Evolutionary conservation across 2,329 filamentous ascomycete species (phyloP).

Genomic region (Exserohilum rostratum): DNA sequence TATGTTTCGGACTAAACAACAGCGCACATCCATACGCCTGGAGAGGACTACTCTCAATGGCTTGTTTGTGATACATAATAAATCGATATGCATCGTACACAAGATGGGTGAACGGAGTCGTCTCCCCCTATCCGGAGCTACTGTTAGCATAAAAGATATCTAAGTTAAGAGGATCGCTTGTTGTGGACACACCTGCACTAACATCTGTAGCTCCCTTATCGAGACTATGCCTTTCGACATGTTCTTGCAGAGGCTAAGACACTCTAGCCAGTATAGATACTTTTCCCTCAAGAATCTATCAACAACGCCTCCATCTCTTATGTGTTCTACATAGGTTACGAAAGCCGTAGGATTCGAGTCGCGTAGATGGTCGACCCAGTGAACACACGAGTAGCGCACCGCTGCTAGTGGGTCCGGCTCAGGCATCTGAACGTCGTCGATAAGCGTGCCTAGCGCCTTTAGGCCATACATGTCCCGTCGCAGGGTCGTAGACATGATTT

Average conservation of each 20-base stretch:
- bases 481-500: background rate
- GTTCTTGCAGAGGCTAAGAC: conserved; percentile 21
- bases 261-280: conserved; percentile 12
- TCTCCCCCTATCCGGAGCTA: background rate
- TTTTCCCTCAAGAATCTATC: background rate
- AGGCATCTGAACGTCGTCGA: background rate
- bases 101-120: background rate
- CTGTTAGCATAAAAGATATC: background rate
- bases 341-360: conserved; percentile 10
- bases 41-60: background rate
- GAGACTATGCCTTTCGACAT: conserved; percentile 20
- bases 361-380: conserved; percentile 46
- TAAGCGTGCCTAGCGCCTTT: background rate
- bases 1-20: background rate
- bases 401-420: conserved; percentile 28
- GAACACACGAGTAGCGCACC: conserved; percentile 36
- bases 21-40: background rate
- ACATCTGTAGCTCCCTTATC: background rate
- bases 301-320: background rate
- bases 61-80: background rate
- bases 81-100: background rate
- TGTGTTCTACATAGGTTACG: background rate
- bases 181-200: background rate
- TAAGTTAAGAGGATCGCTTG: background rate
- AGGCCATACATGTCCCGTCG: background rate